phyloP scores from a whole-genome alignment of 2,329 filamentous ascomycete genomes.

The Metarhizium sp. region DNA sequence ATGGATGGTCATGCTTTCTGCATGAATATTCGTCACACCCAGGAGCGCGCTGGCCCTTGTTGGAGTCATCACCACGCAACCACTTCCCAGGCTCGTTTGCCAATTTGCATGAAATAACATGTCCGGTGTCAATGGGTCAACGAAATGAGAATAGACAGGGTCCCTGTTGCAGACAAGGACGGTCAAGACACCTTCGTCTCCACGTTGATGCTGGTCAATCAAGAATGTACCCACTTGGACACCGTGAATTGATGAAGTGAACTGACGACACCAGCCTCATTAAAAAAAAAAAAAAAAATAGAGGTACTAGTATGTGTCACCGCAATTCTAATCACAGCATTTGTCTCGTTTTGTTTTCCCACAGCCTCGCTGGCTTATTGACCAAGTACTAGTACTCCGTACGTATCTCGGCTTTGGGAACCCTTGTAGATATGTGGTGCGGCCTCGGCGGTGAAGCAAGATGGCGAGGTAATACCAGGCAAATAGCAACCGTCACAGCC shows the following conservation, averaged over 20 bases:
- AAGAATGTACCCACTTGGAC: not conserved
- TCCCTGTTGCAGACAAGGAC: not conserved
- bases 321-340: not conserved
- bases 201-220: not conserved
- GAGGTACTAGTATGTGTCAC: not conserved
- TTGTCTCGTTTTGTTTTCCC: not conserved
- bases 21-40: not conserved
- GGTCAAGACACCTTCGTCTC: not conserved
- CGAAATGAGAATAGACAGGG: not conserved
- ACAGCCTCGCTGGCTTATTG: too few species aligned
- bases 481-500: not conserved
- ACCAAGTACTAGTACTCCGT: too few species aligned
- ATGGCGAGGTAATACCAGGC: not conserved
- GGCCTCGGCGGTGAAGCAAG: constrained; percentile 7
- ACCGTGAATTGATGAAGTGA: not conserved
- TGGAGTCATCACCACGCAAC: not conserved
- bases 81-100: not conserved
- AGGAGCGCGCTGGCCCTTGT: not conserved
- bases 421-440: constrained; percentile 1
- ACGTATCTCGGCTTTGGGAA: not conserved
- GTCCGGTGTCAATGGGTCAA: not conserved
- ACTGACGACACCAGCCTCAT: not conserved
- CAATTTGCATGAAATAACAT: not conserved
- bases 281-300: too few species aligned
- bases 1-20: not conserved